These are phyloP conservation scores for Apophysomyces sp. DNA, from an alignment of 371 early-diverging fungal species.

Conservation along the genomic window DNA sequence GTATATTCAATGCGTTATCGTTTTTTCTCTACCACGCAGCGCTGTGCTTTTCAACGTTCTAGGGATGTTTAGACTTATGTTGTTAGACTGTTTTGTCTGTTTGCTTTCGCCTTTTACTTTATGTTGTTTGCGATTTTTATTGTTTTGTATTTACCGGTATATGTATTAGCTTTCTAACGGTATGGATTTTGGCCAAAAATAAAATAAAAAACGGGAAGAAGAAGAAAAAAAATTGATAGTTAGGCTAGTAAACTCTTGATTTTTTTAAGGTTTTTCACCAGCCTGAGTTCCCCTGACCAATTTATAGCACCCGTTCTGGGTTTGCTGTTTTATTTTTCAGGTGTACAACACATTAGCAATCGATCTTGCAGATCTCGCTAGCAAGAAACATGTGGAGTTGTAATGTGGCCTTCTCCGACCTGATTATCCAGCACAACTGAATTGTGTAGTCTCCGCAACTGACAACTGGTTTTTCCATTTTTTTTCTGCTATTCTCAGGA, in stretches of 20 bases:
- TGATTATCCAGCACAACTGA: no score
- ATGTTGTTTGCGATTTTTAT: neutral
- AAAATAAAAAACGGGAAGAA: neutral
- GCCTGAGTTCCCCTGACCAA: slow-evolving; percentile 4
- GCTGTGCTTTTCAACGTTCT: neutral
- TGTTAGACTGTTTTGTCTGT: neutral
- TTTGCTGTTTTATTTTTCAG: neutral
- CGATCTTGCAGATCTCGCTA: slow-evolving; percentile 2
- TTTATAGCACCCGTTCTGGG: slow-evolving; percentile 2
- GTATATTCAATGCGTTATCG: neutral
- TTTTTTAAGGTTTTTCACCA: neutral
- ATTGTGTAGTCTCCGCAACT: neutral
- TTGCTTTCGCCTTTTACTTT: neutral
- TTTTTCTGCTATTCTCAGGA: neutral
- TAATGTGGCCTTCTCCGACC: neutral
- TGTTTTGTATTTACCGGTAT: neutral
- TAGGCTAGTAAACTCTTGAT: neutral
- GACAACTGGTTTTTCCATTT: neutral
- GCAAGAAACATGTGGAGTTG: neutral
- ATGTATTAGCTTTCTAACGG: no score
- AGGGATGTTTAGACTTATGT: neutral
- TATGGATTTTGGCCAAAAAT: no score
- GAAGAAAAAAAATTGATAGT: neutral
- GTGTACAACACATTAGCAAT: neutral
- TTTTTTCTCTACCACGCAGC: neutral